Conservation (phyloP, 169 alveolate genomes). For the Eimeria sp. region DNA sequence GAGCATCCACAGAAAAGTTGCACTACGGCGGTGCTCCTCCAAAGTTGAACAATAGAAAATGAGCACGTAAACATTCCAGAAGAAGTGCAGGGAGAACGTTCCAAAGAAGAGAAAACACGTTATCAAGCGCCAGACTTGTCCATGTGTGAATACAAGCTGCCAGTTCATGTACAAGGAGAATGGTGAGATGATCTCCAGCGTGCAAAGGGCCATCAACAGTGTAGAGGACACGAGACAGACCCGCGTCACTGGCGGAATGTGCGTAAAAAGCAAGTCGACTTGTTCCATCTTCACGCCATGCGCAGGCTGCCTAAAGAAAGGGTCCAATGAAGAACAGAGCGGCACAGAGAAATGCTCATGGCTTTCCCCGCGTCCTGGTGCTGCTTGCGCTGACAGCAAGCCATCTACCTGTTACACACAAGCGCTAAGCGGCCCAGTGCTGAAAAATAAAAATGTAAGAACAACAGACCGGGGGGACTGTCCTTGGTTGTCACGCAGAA, state of each 20-base stretch:
- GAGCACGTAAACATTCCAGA: conserved; percentile 95
- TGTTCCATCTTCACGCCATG: conserved; percentile 63
- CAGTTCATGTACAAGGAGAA: conserved; percentile 84
- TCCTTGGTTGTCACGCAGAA: not conserved
- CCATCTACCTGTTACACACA: conserved; percentile 28
- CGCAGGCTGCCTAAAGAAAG: conserved; percentile 1
- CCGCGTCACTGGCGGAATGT: conserved; percentile 86
- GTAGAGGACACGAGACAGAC: conserved; percentile 77
- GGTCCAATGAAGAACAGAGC: conserved; percentile 1
- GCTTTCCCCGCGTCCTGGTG: conserved; percentile 19
- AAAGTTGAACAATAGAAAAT: conserved; percentile 86
- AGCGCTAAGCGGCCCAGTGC: not conserved
- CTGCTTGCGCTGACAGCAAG: conserved; percentile 36
- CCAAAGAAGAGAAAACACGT: conserved; percentile 96
- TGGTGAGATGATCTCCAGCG: conserved; percentile 86
- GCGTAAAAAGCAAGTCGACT: conserved; percentile 74
- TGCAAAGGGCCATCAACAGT: conserved; percentile 84
- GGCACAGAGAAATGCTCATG: conserved; percentile 21
- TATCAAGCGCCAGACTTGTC: conserved; percentile 93
- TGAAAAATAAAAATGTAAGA: not conserved
- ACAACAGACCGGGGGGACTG: not conserved
- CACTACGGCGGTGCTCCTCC: conserved; percentile 86
- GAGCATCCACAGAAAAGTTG: conserved; percentile 86
- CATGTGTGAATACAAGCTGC: conserved; percentile 55
- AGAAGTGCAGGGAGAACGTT: conserved; percentile 93